Evolutionary conservation across 2,329 filamentous ascomycete species (phyloP), one percentile per base, ranked within the genome.

Genomic region (Aureobasidium sp.): DNA sequence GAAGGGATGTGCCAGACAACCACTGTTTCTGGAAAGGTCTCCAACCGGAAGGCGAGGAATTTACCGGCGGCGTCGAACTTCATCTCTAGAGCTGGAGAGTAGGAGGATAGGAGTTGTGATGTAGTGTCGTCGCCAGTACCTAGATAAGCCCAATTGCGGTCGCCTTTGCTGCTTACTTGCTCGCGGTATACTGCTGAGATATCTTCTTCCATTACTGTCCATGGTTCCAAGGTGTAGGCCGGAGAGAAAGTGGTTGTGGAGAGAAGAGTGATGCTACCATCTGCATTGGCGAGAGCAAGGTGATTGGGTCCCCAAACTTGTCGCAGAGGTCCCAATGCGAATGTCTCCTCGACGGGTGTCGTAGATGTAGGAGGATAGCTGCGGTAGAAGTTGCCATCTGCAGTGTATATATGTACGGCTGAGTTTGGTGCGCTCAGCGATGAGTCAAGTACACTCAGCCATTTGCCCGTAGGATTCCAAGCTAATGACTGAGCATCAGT

Each of bases 381-480:
- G 62, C 82, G 83, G 74, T 88, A 91, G n/a, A 88, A 76, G 70
- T 92, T 84, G 2, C 90, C 90, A 68, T 92, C 89, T 9, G 89
- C 81, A 1, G 89, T 91, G 74, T 89, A 91, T 62, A 93, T 81
- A 13, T 61, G 42, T 27, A 55, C 10, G 5, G 59, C 87, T 73
- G 11, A 92, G 71, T 66, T 81, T 70, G 86, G 85, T 6, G 86
- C 86, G 50, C 87, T 82, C 27, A 83, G 82, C 0, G 88, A 78
- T 25, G 88, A 85, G 69, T 94, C 90, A 81, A 87, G 88, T 27
- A 91, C 74, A 1, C 85, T 79, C 62, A 94, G 77, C 90, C 89
- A 94, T 66, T 80, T 81, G 3, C 89, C 89, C 71, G 91, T 86
- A 1, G 85, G 82, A 64, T 86, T 89, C 89, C 90, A 94, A 61